phyloP scores from a whole-genome alignment of 352 stramenopile species.

The Globisporangium ultimum region DNA sequence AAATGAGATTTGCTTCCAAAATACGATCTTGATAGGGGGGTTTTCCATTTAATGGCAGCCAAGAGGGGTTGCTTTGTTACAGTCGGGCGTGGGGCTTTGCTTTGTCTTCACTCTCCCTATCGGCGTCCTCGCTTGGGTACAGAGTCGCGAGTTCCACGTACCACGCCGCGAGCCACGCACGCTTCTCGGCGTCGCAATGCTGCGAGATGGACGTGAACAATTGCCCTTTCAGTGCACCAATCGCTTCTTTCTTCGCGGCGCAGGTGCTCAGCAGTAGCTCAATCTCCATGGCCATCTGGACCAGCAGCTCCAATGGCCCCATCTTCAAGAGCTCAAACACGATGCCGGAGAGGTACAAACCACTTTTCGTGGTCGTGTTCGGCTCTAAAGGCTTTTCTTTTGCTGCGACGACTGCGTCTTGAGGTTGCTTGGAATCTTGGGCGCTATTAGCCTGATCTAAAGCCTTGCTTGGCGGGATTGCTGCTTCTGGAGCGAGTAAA shows the following conservation, averaged over 20 bases:
- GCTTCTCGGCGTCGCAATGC: constrained; percentile 58
- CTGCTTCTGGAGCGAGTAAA: constrained; percentile 12
- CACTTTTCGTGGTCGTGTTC: constrained; percentile 6
- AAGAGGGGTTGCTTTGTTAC: too few relatives aligned
- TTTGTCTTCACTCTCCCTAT: too few relatives aligned
- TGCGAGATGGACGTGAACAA: constrained; percentile 46
- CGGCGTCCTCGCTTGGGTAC: constrained; percentile 19
- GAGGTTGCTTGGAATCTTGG: too few relatives aligned
- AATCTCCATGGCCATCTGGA: constrained; percentile 31
- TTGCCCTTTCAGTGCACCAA: constrained; percentile 30
- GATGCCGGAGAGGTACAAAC: constrained; percentile 47
- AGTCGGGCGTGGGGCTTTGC: too few relatives aligned
- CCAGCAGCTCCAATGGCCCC: constrained; percentile 38
- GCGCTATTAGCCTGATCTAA: too few relatives aligned
- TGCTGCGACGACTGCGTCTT: not conserved
- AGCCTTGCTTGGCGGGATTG: not conserved
- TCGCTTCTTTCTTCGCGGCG: constrained; percentile 15
- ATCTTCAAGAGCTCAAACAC: constrained; percentile 69
- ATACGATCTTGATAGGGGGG: too few relatives aligned
- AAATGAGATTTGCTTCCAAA: too few relatives aligned
- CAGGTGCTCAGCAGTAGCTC: constrained; percentile 31
- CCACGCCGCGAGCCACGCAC: constrained; percentile 59
- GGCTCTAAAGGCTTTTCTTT: not conserved
- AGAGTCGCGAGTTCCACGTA: constrained; percentile 43
- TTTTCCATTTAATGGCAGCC: too few relatives aligned